Conservation (phyloP, 305 asterid species). For the Fraxinus paxiana region DNA sequence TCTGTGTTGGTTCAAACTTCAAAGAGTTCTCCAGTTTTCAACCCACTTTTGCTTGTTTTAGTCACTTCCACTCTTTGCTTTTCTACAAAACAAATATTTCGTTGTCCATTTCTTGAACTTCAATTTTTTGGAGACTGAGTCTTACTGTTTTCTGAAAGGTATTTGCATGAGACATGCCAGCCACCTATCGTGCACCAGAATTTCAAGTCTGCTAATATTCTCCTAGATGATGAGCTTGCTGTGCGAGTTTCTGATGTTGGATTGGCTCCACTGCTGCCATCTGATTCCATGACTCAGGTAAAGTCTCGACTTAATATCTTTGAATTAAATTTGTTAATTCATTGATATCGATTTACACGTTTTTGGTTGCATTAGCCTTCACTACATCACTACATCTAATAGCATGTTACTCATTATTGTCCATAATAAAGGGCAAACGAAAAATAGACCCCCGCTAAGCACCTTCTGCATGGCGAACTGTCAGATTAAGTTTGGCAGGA, state of each 20-base stretch:
- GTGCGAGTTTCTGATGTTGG: conserved; percentile 76
- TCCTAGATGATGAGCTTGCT: conserved; percentile 62
- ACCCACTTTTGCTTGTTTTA: conserved; percentile 7
- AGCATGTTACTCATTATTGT: background rate
- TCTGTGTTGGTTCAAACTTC: background rate
- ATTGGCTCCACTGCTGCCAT: conserved; percentile 62
- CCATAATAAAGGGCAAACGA: background rate
- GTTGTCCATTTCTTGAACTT: background rate
- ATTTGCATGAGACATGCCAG: conserved; percentile 74
- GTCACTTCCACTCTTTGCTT: background rate
- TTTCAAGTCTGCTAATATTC: conserved; percentile 75
- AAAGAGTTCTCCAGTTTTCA: background rate
- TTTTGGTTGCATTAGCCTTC: background rate
- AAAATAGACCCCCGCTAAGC: background rate
- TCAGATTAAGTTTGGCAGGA: background rate
- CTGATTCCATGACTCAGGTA: conserved; percentile 65
- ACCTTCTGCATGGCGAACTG: background rate
- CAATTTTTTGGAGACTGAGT: conserved; percentile 16
- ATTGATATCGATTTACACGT: background rate
- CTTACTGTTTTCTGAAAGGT: conserved; percentile 45
- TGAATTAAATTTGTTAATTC: background rate
- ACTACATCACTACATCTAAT: background rate
- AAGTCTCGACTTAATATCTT: background rate
- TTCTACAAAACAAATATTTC: background rate
- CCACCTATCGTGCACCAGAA: conserved; percentile 74